Evolutionary conservation across 148 eudicot species (phyloP).

Genomic region (Talinum fruticosum): DNA sequence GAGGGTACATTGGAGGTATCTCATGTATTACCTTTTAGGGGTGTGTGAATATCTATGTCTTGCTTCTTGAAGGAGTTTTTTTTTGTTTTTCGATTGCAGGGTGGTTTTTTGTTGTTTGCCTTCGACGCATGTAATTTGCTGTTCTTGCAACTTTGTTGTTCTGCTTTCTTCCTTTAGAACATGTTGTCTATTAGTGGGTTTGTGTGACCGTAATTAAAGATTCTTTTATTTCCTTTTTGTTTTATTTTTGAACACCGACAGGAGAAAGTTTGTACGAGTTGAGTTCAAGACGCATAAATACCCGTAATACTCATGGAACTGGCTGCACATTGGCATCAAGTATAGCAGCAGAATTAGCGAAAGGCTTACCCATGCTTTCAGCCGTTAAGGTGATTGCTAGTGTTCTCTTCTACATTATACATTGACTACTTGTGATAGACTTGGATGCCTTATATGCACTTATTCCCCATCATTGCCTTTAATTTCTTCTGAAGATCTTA

Average conservation of each 20-base stretch:
- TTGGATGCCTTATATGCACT: background rate
- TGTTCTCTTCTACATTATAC: background rate
- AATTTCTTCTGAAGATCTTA: background rate
- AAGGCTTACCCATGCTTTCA: constrained; percentile 70
- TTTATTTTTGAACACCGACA: constrained; percentile 17
- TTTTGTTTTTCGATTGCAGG: background rate
- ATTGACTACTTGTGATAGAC: background rate
- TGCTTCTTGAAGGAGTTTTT: background rate
- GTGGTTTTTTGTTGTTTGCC: background rate
- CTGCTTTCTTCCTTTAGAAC: background rate
- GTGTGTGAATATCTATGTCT: background rate
- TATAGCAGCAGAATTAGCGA: constrained; percentile 95
- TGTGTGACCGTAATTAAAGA: background rate
- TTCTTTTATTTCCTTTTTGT: background rate
- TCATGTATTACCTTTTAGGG: background rate
- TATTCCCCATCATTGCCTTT: background rate
- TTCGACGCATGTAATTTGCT: background rate
- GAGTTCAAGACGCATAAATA: constrained; percentile 57
- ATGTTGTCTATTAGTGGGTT: background rate
- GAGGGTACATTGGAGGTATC: background rate
- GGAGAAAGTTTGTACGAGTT: constrained; percentile 72
- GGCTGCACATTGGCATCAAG: constrained; percentile 95
- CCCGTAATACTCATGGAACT: constrained; percentile 93
- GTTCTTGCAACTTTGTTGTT: background rate
- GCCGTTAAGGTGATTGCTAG: constrained; percentile 65